These are phyloP conservation scores for Termitomyces heimii DNA, from an alignment of 768 basidiomycete genomes.

Conservation along the genomic window DNA sequence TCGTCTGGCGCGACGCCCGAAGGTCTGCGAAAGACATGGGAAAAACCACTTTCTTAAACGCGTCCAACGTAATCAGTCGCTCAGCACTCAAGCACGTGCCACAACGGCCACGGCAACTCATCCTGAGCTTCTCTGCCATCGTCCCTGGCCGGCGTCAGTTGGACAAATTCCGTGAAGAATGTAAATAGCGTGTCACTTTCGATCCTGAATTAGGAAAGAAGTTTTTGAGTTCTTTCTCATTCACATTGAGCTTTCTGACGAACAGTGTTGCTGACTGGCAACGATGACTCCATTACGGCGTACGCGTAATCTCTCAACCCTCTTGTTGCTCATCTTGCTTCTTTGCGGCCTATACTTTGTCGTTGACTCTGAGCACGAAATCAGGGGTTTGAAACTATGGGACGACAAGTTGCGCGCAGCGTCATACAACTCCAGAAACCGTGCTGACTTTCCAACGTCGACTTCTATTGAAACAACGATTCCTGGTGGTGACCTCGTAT, in stretches of 20 bases:
- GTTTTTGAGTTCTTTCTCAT: neutral
- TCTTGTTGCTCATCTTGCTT: constrained; percentile 3
- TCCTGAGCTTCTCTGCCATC: neutral
- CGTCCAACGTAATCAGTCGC: neutral
- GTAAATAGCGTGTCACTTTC: neutral
- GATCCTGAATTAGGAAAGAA: neutral
- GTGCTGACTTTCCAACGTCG: neutral
- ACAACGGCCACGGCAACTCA: neutral
- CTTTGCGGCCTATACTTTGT: constrained; percentile 1
- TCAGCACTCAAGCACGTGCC: neutral
- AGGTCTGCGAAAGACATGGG: constrained; percentile 23
- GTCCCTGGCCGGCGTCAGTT: neutral
- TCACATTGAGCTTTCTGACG: neutral
- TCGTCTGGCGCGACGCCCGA: constrained; percentile 20
- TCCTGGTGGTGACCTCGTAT: constrained; percentile 33
- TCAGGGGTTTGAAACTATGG: neutral
- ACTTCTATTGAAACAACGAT: constrained; percentile 20
- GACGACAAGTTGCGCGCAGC: neutral
- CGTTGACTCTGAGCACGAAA: neutral
- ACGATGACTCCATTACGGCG: constrained; percentile 6
- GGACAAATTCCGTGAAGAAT: neutral
- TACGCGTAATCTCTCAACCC: constrained; percentile 1
- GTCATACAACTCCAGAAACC: neutral
- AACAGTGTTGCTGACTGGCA: neutral
- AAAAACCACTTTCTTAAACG: neutral